These are phyloP conservation scores for Botrytis paeoniae DNA, from an alignment of 2,329 filamentous ascomycete genomes.

Conservation along the genomic window DNA sequence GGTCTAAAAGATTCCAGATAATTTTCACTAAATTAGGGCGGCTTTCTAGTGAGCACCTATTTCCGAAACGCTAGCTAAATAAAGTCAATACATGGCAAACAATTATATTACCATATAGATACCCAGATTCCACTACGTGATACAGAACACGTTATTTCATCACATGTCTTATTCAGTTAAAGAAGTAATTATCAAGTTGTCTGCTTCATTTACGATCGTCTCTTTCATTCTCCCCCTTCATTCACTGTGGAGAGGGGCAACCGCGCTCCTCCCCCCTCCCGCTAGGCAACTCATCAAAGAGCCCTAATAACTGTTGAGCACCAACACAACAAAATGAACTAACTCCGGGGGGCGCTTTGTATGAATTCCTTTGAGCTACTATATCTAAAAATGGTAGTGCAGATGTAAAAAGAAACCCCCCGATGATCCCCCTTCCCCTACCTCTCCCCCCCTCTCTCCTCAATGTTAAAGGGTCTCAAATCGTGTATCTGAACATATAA, in stretches of 20 bases:
- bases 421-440: too few relatives aligned
- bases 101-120: neutral
- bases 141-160: neutral
- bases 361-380: too few relatives aligned
- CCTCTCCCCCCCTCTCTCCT: too few relatives aligned
- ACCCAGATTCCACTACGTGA: neutral
- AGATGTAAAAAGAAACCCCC: too few relatives aligned
- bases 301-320: too few relatives aligned
- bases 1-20: neutral
- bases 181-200: neutral
- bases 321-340: too few relatives aligned
- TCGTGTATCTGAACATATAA: too few relatives aligned
- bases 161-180: fast-evolving
- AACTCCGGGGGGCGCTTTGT: too few relatives aligned
- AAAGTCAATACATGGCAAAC: neutral
- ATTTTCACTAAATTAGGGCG: neutral
- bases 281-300: neutral
- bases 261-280: too few relatives aligned
- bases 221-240: neutral
- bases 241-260: neutral
- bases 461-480: too few relatives aligned
- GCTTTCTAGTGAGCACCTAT: neutral
- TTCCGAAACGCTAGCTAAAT: neutral
- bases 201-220: neutral
- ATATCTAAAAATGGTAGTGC: too few relatives aligned